phyloP scores from a whole-genome alignment of 2,329 filamentous ascomycete species.

The Kalaharituber pfeilii region DNA sequence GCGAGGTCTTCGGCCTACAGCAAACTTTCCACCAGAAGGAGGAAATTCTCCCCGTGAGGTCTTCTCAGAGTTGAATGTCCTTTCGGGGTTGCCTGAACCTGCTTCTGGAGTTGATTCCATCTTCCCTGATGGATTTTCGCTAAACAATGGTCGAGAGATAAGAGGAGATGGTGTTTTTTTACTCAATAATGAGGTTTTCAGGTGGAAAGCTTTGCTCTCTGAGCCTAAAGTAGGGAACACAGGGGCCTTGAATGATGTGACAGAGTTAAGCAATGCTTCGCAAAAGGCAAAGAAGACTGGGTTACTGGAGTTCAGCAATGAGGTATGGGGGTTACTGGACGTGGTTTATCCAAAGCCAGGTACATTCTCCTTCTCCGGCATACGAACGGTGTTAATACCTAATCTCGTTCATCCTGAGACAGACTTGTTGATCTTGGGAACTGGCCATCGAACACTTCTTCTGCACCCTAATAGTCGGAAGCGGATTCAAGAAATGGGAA shows the following conservation, averaged over 20 bases:
- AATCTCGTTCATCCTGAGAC: background rate
- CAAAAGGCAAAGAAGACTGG: conserved; percentile 48
- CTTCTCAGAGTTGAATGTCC: conserved; percentile 59
- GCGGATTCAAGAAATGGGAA: conserved; percentile 58
- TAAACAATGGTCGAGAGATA: conserved; percentile 61
- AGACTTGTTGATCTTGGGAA: conserved; percentile 82
- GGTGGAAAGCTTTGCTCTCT: conserved; percentile 47
- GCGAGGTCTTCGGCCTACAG: background rate
- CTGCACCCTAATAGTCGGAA: conserved; percentile 57
- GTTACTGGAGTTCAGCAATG: conserved; percentile 59
- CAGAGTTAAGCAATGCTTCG: conserved; percentile 21
- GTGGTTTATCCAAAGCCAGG: conserved; percentile 78
- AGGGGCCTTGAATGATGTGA: conserved; percentile 6
- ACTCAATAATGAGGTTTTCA: conserved; percentile 71
- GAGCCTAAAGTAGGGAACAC: too few relatives aligned
- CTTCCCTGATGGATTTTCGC: conserved; percentile 63
- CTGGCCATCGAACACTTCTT: conserved; percentile 58
- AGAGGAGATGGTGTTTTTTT: conserved; percentile 59
- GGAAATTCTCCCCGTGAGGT: conserved; percentile 15
- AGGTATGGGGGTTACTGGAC: conserved; percentile 57
- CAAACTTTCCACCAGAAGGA: background rate
- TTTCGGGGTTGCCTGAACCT: conserved; percentile 56
- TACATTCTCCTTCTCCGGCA: conserved; percentile 26
- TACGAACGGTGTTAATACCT: conserved; percentile 2
- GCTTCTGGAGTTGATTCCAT: conserved; percentile 73